Percentiles rank a stretch among this genome's conserved stretches.
Conservation (phyloP, 2,329 filamentous ascomycete genomes). For the Epichloe elymi region DNA sequence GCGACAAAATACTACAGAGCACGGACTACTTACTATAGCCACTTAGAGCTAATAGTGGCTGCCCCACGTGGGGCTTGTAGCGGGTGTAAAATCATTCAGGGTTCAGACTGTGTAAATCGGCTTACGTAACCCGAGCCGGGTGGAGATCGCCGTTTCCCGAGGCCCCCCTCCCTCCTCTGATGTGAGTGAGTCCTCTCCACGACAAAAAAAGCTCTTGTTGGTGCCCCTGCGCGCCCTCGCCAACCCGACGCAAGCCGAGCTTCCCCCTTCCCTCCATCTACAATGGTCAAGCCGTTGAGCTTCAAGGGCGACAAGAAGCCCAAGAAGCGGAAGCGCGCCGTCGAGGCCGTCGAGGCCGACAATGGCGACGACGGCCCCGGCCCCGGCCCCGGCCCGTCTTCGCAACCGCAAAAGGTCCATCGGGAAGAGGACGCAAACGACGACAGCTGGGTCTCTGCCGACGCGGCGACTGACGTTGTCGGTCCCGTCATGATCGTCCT, state of each 20-base stretch:
- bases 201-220: no score
- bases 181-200: no score
- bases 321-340: slow-evolving; percentile 76
- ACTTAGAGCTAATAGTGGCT: no score
- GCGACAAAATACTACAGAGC: no score
- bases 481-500: slow-evolving; percentile 77
- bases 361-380: slow-evolving; percentile 30
- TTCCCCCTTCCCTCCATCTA: no score
- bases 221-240: no score
- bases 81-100: no score
- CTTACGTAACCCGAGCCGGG: slow-evolving; percentile 13
- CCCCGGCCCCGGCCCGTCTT: no score
- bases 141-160: no score
- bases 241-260: background rate
- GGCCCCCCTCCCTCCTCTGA: no score
- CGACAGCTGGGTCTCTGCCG: slow-evolving; percentile 86
- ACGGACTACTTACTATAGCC: no score
- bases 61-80: no score
- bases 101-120: background rate
- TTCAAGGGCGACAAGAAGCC: slow-evolving; percentile 97
- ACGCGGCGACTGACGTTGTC: slow-evolving; percentile 56
- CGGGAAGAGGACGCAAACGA: slow-evolving; percentile 40
- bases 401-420: slow-evolving; percentile 14
- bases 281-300: slow-evolving; percentile 75
- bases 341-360: slow-evolving; percentile 23